Evolutionary conservation across 2,329 filamentous ascomycete species (phyloP).

Genomic region (Calycina marina): DNA sequence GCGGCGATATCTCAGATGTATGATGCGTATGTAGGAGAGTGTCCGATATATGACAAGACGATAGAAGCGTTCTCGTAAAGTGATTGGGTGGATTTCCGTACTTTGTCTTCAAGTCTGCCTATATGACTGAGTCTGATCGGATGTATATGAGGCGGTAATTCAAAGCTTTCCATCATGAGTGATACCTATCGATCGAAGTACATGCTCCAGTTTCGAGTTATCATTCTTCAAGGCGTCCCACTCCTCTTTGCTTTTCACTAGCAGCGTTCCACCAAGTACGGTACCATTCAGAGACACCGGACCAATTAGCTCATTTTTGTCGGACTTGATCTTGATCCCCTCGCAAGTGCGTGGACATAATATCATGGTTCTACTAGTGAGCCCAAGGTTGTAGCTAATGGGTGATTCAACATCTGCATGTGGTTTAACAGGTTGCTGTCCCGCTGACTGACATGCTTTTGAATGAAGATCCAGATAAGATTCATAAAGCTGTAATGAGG

Average conservation of each 20-base stretch:
- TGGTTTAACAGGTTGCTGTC: too few species aligned
- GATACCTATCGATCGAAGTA: slow-evolving; percentile 24
- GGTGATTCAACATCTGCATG: slow-evolving; percentile 18
- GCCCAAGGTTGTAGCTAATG: slow-evolving; percentile 51
- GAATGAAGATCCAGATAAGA: slow-evolving; percentile 16
- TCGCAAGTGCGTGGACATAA: slow-evolving; percentile 40
- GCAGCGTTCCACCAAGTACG: slow-evolving; percentile 45
- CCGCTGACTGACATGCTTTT: slow-evolving; percentile 9
- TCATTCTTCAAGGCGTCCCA: slow-evolving; percentile 35
- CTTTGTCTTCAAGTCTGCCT: neutral
- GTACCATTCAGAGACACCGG: slow-evolving; percentile 40
- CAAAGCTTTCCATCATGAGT: too few species aligned
- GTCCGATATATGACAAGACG: neutral
- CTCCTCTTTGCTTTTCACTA: slow-evolving; percentile 44
- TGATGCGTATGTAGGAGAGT: too few species aligned
- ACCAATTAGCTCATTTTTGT: slow-evolving; percentile 14
- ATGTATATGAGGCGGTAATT: too few species aligned
- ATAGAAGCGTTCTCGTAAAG: neutral
- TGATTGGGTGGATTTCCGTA: too few species aligned
- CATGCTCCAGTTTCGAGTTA: slow-evolving; percentile 26
- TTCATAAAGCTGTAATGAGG: slow-evolving; percentile 11
- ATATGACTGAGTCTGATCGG: neutral
- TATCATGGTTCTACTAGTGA: slow-evolving; percentile 38
- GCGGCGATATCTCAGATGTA: too few species aligned
- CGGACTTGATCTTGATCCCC: slow-evolving; percentile 24